Evolutionary conservation across 2,329 filamentous ascomycete genomes (phyloP).

Genomic region (Aphanocladium album): DNA sequence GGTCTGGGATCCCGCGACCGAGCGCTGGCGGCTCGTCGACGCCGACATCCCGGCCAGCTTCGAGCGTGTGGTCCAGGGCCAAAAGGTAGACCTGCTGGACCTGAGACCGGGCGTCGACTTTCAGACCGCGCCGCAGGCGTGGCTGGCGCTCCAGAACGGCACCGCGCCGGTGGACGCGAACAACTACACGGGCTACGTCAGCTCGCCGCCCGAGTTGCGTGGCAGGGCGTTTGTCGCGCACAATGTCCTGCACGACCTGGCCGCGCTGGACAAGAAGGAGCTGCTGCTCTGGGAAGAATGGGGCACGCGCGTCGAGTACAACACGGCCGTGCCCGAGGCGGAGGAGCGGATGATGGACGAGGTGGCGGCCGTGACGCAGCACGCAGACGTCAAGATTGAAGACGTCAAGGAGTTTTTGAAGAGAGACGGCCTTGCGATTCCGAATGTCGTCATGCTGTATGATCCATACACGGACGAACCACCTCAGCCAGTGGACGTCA

Average conservation of each 20-base stretch:
- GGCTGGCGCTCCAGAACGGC: neutral
- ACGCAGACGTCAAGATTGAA: neutral
- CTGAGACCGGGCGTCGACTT: constrained; percentile 5
- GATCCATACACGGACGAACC: neutral
- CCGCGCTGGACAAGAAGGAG: constrained; percentile 9
- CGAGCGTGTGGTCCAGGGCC: neutral
- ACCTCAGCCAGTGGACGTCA: neutral
- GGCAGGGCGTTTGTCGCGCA: neutral
- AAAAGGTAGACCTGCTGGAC: neutral
- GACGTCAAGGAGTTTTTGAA: neutral
- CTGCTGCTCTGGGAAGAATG: constrained; percentile 9
- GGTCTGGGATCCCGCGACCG: constrained; percentile 8
- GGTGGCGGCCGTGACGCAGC: neutral
- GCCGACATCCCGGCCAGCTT: neutral
- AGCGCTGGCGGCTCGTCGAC: constrained; percentile 14
- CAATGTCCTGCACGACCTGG: neutral
- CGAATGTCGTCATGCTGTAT: neutral
- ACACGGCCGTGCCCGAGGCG: neutral
- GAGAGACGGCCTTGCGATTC: neutral
- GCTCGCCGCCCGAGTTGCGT: neutral
- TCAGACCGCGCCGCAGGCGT: constrained; percentile 2
- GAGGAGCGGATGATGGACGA: neutral
- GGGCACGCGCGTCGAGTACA: neutral
- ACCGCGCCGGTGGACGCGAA: neutral
- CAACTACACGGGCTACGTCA: neutral